phyloP scores from a whole-genome alignment of 495 filamentous ascomycete species.

The Penicillium paxilli region DNA sequence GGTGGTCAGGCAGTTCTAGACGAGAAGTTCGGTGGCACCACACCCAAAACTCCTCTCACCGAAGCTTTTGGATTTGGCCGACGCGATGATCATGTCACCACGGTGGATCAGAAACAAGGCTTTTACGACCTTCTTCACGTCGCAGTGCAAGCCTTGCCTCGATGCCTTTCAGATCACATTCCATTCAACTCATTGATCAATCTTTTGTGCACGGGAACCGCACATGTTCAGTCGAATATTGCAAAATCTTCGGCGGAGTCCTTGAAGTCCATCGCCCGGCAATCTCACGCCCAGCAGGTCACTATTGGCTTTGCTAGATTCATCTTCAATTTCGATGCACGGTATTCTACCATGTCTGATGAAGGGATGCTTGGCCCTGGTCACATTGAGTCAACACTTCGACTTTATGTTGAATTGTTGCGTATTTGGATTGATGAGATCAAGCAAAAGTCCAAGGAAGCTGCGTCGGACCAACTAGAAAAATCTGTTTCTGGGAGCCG shows the following conservation, averaged over 20 bases:
- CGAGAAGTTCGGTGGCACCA: conserved; percentile 84
- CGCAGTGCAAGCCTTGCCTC: conserved; percentile 90
- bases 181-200: conserved; percentile 95
- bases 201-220: conserved; percentile 92
- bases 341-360: conserved; percentile 96
- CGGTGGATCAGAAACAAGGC: conserved; percentile 83
- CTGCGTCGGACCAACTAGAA: conserved; percentile 61
- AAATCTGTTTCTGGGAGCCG: conserved; percentile 54
- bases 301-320: conserved; percentile 96
- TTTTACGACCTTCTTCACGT: conserved; percentile 96
- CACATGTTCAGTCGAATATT: conserved; percentile 91
- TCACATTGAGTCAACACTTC: conserved; percentile 92
- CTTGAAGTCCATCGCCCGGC: conserved; percentile 89
- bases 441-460: conserved; percentile 77
- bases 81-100: conserved; percentile 72
- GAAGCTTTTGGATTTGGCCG: conserved; percentile 89
- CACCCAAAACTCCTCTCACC: conserved; percentile 89
- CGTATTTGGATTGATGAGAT: conserved; percentile 98
- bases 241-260: conserved; percentile 90
- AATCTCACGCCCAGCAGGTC: conserved; percentile 91
- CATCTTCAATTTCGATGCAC: conserved; percentile 96
- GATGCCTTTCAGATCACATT: conserved; percentile 86
- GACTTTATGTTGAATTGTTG: conserved; percentile 89
- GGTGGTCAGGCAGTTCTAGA: conserved; percentile 93
- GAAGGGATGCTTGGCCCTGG: conserved; percentile 93